Conservation (phyloP, 768 basidiomycete species). For the Stropharia rugosoannulata region DNA sequence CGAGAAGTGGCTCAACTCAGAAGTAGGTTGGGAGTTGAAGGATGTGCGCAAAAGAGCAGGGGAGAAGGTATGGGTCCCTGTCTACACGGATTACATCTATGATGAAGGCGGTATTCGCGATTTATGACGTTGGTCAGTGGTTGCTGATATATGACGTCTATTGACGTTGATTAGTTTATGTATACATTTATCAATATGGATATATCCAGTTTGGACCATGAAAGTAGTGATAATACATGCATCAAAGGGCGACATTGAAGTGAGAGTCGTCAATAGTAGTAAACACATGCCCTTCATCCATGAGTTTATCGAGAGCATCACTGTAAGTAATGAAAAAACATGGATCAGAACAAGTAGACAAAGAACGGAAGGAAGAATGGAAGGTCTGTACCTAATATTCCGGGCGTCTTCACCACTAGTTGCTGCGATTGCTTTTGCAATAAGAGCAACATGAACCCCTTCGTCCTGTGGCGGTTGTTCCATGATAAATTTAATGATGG, state of each 20-base stretch:
- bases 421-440: constrained; percentile 61
- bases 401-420: constrained; percentile 42
- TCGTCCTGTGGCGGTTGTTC: constrained; percentile 48
- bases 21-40: constrained; percentile 25
- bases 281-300: constrained; percentile 79
- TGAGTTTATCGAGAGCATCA: constrained; percentile 70
- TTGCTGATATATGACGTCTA: not conserved
- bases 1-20: constrained; percentile 46
- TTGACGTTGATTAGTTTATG: no score
- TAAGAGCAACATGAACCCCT: constrained; percentile 73
- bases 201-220: no score
- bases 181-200: no score
- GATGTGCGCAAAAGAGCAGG: constrained; percentile 53
- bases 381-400: constrained; percentile 54
- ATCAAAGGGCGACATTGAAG: constrained; percentile 52
- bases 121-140: not conserved
- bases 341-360: not conserved
- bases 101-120: constrained; percentile 46
- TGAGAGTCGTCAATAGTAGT: constrained; percentile 84
- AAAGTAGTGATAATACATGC: not conserved
- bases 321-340: constrained; percentile 32
- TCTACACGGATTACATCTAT: constrained; percentile 65
- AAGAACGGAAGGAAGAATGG: not conserved
- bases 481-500: constrained; percentile 67
- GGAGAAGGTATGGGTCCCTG: constrained; percentile 59